A percentile compares a stretch with the other conserved stretches of the same genome.
Evolutionary conservation across 129 eudicot genomes (phyloP).

Genomic region (Helianthus annuus): DNA sequence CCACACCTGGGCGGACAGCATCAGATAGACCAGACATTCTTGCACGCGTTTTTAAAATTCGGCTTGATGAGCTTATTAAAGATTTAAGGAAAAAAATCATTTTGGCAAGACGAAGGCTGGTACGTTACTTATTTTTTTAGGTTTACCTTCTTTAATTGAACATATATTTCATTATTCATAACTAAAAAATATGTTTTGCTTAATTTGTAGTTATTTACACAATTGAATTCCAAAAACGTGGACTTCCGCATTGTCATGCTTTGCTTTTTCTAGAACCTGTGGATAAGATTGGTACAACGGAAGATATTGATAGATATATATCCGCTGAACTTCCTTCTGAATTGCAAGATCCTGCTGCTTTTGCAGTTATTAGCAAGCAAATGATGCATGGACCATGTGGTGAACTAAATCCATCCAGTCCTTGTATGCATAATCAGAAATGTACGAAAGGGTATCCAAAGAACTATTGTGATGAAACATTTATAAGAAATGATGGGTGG

Average conservation of each 20-base stretch:
- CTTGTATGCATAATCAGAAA: background rate
- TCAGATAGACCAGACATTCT: background rate
- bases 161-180: no score
- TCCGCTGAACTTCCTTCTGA: background rate
- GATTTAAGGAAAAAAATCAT: background rate
- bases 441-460: background rate
- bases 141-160: no score
- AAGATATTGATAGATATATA: no score
- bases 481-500: background rate
- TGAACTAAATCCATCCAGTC: background rate
- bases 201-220: slow-evolving; percentile 4
- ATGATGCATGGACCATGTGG: slow-evolving; percentile 15
- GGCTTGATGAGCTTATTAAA: background rate
- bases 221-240: slow-evolving; percentile 18
- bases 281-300: no score
- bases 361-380: background rate
- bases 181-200: no score
- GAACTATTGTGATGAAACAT: background rate
- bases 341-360: background rate
- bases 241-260: slow-evolving; percentile 17
- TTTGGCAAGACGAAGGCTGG: background rate
- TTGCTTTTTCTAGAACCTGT: no score
- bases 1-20: background rate
- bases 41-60: background rate
- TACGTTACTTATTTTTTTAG: no score